Evolutionary conservation across 208 protist genomes (phyloP).

Genomic region (Trypanosoma cruzi): DNA sequence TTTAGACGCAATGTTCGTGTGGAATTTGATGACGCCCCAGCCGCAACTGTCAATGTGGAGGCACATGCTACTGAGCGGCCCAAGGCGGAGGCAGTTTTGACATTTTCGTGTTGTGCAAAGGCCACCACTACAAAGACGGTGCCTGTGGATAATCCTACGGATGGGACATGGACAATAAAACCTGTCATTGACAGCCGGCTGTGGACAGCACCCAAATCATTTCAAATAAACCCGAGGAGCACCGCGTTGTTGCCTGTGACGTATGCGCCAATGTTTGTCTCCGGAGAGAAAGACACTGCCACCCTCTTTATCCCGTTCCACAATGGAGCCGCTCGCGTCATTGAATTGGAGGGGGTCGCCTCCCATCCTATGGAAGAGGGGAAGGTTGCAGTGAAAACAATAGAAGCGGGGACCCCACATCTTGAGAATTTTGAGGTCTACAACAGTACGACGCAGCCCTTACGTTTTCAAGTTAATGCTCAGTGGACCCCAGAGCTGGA

Average conservation of each 20-base stretch:
- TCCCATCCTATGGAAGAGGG: conserved; percentile 47
- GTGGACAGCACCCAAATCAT: conserved; percentile 55
- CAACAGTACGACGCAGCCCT: conserved; percentile 79
- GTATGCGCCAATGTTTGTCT: conserved; percentile 90
- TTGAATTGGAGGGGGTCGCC: conserved; percentile 77
- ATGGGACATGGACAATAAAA: conserved; percentile 78
- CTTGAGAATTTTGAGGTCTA: conserved; percentile 62
- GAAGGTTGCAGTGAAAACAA: conserved; percentile 42
- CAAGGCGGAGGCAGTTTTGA: conserved; percentile 62
- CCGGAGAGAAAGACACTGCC: conserved; percentile 57
- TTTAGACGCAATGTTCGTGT: conserved; percentile 53
- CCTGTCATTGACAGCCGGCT: conserved; percentile 85
- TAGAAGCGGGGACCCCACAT: conserved; percentile 49
- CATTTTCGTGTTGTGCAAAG: conserved; percentile 84
- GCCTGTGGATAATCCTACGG: conserved; percentile 80
- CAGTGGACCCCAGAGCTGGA: conserved; percentile 63
- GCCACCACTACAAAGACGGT: conserved; percentile 70
- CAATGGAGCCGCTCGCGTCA: conserved; percentile 85
- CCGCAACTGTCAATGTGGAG: conserved; percentile 80
- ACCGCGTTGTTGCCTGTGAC: conserved; percentile 70
- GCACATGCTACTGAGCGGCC: conserved; percentile 80
- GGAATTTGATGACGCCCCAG: conserved; percentile 79
- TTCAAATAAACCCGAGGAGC: conserved; percentile 81
- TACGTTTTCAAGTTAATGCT: conserved; percentile 88
- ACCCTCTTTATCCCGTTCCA: conserved; percentile 94